A percentile compares a stretch with the other conserved stretches of the same genome.
phyloP scores from a whole-genome alignment of 2,329 filamentous ascomycete species.

The Peltaster fructicola region DNA sequence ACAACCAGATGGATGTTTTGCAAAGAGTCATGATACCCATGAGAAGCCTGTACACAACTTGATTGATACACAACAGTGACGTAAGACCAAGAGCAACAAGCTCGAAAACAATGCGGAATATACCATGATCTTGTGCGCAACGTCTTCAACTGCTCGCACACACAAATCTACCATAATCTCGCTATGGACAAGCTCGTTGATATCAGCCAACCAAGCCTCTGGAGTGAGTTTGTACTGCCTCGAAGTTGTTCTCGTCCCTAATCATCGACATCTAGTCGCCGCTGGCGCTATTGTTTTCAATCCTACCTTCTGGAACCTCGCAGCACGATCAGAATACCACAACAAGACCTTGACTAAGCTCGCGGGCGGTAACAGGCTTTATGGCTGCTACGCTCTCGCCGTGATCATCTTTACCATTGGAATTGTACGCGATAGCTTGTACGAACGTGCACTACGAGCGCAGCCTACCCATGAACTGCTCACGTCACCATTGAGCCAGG shows the following conservation, averaged over 20 bases:
- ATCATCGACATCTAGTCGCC: conserved; percentile 6
- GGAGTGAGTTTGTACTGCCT: conserved; percentile 27
- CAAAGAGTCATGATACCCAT: no score
- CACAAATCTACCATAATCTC: no score
- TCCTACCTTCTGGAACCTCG: conserved; percentile 96
- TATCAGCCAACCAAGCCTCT: conserved; percentile 28
- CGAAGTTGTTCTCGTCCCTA: background rate
- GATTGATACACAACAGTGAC: no score
- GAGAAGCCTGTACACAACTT: no score
- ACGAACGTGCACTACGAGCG: conserved; percentile 63
- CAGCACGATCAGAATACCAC: conserved; percentile 78
- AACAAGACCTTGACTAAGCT: conserved; percentile 76
- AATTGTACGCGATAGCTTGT: conserved; percentile 61
- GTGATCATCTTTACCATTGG: conserved; percentile 81
- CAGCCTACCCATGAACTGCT: conserved; percentile 63
- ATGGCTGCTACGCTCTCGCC: conserved; percentile 81
- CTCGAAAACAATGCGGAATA: no score
- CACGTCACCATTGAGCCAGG: conserved; percentile 38
- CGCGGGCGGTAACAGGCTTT: conserved; percentile 58
- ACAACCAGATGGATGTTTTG: no score
- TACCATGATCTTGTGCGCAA: no score
- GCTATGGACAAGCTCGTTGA: conserved; percentile 12
- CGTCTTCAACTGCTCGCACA: no score
- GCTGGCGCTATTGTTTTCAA: conserved; percentile 70
- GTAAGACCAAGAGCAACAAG: no score